These are phyloP conservation scores for Avena sativa DNA, from an alignment of 176 grass and related monocot species.

Conservation along the genomic window DNA sequence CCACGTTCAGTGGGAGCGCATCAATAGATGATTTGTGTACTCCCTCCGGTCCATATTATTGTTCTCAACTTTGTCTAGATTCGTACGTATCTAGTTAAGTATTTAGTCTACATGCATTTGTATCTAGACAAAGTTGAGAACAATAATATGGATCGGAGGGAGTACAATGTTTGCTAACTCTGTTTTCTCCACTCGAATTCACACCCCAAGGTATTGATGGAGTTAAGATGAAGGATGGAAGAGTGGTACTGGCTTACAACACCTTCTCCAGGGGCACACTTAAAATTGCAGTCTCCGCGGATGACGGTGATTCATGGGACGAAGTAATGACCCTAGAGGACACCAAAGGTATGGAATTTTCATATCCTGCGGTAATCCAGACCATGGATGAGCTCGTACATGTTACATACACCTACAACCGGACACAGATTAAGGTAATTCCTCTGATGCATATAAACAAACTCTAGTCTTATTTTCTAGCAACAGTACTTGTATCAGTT, in stretches of 20 bases:
- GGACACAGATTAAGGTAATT: constrained; percentile 59
- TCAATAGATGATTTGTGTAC: background rate
- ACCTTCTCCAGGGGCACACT: constrained; percentile 61
- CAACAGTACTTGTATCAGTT: background rate
- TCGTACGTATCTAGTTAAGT: too few relatives aligned
- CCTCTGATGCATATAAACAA: background rate
- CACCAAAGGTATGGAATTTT: constrained; percentile 60
- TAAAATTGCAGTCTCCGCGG: constrained; percentile 52
- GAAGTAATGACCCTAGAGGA: constrained; percentile 60
- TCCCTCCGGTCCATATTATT: too few relatives aligned
- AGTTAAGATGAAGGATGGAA: constrained; percentile 68
- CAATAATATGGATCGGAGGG: too few relatives aligned
- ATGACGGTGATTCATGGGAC: constrained; percentile 63
- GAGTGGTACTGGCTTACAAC: constrained; percentile 63
- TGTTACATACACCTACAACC: constrained; percentile 69
- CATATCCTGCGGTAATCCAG: constrained; percentile 63
- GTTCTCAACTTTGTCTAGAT: too few relatives aligned
- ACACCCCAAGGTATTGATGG: constrained; percentile 63
- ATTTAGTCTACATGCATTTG: too few relatives aligned
- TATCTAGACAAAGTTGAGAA: too few relatives aligned
- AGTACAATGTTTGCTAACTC: constrained; percentile 17
- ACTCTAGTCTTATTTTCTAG: background rate
- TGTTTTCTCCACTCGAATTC: background rate
- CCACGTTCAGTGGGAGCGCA: background rate
- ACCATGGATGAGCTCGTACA: constrained; percentile 56